These are phyloP conservation scores for Fomitopsis schrenkii DNA, from an alignment of 1,284 basidiomycete genomes.

Conservation along the genomic window DNA sequence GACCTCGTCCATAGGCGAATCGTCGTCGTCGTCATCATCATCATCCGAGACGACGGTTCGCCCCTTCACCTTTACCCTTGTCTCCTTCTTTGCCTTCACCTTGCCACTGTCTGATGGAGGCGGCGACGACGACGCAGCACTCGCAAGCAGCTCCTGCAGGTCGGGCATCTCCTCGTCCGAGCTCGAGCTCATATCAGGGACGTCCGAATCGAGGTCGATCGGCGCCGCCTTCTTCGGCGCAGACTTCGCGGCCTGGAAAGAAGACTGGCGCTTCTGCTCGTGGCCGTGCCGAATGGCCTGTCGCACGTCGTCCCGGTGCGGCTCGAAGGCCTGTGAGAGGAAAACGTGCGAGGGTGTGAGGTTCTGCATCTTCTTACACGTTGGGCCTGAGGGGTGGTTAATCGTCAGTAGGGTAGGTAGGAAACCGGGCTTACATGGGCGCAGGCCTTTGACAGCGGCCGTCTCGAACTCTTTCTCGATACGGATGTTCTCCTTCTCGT, in stretches of 20 bases:
- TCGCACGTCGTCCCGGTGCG: conserved; percentile 31
- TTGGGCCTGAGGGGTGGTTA: conserved; percentile 38
- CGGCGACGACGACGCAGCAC: conserved; percentile 6
- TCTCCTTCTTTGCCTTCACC: neutral
- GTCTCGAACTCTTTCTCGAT: conserved; percentile 52
- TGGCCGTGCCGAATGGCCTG: conserved; percentile 18
- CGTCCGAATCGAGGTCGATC: conserved; percentile 10
- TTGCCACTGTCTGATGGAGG: neutral
- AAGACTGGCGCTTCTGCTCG: conserved; percentile 9
- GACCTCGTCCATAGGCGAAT: neutral
- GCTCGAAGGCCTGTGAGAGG: conserved; percentile 53
- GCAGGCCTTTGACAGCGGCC: conserved; percentile 49
- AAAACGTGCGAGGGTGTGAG: conserved; percentile 46
- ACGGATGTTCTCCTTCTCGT: conserved; percentile 49
- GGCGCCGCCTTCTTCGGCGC: neutral
- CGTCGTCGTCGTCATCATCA: neutral
- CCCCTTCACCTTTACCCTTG: conserved; percentile 6
- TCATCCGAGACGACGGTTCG: neutral
- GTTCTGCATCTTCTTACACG: conserved; percentile 55
- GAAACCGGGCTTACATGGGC: conserved; percentile 44
- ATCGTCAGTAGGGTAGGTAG: neutral
- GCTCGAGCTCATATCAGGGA: conserved; percentile 23
- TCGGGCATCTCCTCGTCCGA: conserved; percentile 48
- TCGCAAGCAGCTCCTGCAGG: conserved; percentile 25
- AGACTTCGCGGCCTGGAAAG: neutral